phyloP scores from a whole-genome alignment of 768 basidiomycete species.

The Coprinopsis marcescibilis region DNA sequence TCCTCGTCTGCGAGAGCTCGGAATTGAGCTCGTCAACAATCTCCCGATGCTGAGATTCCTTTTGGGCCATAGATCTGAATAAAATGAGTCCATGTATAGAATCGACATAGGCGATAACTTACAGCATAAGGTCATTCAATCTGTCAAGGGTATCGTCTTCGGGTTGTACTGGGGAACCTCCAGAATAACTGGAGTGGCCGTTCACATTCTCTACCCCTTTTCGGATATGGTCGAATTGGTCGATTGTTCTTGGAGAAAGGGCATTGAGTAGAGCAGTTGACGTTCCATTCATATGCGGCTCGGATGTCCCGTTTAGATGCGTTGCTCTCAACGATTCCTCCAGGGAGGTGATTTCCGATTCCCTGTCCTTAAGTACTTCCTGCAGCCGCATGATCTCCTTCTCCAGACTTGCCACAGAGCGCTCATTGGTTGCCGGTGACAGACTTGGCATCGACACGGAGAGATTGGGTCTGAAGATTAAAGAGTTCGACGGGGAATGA shows the following conservation, averaged over 20 bases:
- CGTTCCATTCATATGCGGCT: slow-evolving; percentile 17
- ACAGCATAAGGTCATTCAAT: slow-evolving; percentile 92
- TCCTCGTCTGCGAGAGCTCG: slow-evolving; percentile 62
- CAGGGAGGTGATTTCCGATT: slow-evolving; percentile 79
- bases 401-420: slow-evolving; percentile 82
- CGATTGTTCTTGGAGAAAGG: slow-evolving; percentile 66
- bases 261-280: slow-evolving; percentile 24
- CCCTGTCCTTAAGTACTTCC: slow-evolving; percentile 84
- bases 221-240: slow-evolving; percentile 71
- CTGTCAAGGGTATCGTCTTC: slow-evolving; percentile 74
- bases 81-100: slow-evolving; percentile 6
- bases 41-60: slow-evolving; percentile 87
- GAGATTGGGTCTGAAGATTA: slow-evolving; percentile 42
- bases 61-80: slow-evolving; percentile 91
- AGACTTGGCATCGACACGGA: slow-evolving; percentile 48
- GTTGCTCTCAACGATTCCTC: slow-evolving; percentile 49
- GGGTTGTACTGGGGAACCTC: slow-evolving; percentile 33
- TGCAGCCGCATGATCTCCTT: slow-evolving; percentile 95
- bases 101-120: slow-evolving; percentile 24
- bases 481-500: slow-evolving; percentile 49
- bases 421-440: slow-evolving; percentile 43
- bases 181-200: slow-evolving; percentile 27
- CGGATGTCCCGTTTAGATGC: slow-evolving; percentile 18
- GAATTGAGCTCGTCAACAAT: slow-evolving; percentile 64
- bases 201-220: slow-evolving; percentile 55